phyloP scores from a whole-genome alignment of 371 early-diverging fungal genomes.

The Mucor plumbeus region DNA sequence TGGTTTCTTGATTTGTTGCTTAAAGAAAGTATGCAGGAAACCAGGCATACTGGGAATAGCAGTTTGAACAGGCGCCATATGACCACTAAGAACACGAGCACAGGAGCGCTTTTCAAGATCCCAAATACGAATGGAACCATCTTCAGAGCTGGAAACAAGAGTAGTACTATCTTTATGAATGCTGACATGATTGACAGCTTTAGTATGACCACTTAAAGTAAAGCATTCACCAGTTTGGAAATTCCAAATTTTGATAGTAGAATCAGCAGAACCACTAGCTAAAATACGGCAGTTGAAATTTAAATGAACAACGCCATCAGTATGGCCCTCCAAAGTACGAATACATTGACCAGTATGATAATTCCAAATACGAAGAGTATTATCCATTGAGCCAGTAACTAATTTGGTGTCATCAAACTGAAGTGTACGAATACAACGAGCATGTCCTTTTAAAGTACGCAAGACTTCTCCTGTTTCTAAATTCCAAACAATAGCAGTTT shows the following conservation, averaged over 20 bases:
- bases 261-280: conserved; percentile 89
- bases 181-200: conserved; percentile 80
- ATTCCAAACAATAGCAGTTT: conserved; percentile 85
- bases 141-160: conserved; percentile 77
- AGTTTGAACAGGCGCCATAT: conserved; percentile 78
- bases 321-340: conserved; percentile 81
- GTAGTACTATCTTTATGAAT: conserved; percentile 59
- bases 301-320: conserved; percentile 85
- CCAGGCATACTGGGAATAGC: conserved; percentile 55
- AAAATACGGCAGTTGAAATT: conserved; percentile 85
- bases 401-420: conserved; percentile 86
- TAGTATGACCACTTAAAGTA: conserved; percentile 78
- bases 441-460: conserved; percentile 84
- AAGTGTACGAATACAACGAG: conserved; percentile 81
- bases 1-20: conserved; percentile 12
- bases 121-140: conserved; percentile 80
- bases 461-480: conserved; percentile 76
- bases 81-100: conserved; percentile 72
- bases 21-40: conserved; percentile 40
- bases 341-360: conserved; percentile 89
- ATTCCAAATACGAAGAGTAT: conserved; percentile 97
- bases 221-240: conserved; percentile 81
- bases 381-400: conserved; percentile 91
- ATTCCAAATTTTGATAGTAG: conserved; percentile 92
- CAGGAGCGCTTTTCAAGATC: conserved; percentile 74